A percentile compares a stretch with the other conserved stretches of the same genome.
These are phyloP conservation scores for Thamnidium elegans DNA, from an alignment of 192 early-diverging fungal genomes.

Conservation along the genomic window DNA sequence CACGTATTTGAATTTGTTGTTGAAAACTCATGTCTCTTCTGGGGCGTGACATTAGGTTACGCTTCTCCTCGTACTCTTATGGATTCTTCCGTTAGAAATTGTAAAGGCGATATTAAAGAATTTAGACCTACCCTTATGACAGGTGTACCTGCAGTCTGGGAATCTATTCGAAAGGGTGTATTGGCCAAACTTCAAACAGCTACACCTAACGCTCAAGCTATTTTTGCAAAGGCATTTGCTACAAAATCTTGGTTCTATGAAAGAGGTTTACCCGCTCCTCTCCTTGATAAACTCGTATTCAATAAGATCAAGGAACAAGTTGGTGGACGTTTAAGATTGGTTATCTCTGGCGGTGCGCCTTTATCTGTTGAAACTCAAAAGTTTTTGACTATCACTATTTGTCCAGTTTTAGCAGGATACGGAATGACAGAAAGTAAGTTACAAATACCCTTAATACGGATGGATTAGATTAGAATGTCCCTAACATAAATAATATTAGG, in stretches of 20 bases:
- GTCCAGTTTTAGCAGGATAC: conserved; percentile 85
- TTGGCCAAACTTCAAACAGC: conserved; percentile 39
- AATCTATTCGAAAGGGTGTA: conserved; percentile 41
- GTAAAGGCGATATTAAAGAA: conserved; percentile 61
- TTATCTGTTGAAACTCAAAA: conserved; percentile 80
- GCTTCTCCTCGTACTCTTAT: conserved; percentile 56
- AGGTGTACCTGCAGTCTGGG: conserved; percentile 68
- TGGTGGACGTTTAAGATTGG: conserved; percentile 81
- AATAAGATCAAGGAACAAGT: conserved; percentile 76
- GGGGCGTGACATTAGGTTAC: conserved; percentile 51
- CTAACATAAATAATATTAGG: background rate
- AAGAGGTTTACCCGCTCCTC: conserved; percentile 59
- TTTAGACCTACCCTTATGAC: conserved; percentile 56
- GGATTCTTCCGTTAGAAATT: conserved; percentile 57
- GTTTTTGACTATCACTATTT: conserved; percentile 74
- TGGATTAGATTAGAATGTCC: too few relatives aligned
- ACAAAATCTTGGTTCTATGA: conserved; percentile 64
- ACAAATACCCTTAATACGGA: too few relatives aligned
- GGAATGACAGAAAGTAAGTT: conserved; percentile 52
- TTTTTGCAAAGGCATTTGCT: conserved; percentile 74
- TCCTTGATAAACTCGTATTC: conserved; percentile 78
- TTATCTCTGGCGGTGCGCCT: conserved; percentile 85
- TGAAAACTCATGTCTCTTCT: conserved; percentile 38
- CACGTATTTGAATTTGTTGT: conserved; percentile 63
- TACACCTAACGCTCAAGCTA: conserved; percentile 48